These are phyloP conservation scores for Cocos nucifera DNA, from an alignment of 176 grass and related monocot genomes.

Conservation along the genomic window DNA sequence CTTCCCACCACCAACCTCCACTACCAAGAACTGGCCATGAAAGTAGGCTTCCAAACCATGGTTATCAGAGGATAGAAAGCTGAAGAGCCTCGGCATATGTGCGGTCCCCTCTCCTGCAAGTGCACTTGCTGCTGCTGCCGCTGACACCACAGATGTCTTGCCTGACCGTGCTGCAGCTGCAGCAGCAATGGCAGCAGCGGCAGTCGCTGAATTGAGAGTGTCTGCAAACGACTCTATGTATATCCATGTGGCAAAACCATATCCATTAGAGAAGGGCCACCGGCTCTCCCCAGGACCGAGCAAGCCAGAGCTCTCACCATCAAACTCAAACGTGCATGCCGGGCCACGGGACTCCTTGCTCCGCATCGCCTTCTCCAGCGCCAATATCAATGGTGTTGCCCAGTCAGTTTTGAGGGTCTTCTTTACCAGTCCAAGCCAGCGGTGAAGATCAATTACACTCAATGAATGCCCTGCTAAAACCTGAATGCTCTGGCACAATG, in stretches of 20 bases:
- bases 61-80: conserved; percentile 91
- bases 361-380: conserved; percentile 69
- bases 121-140: conserved; percentile 83
- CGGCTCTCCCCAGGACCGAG: conserved; percentile 76
- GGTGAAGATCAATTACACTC: conserved; percentile 57
- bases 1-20: conserved; percentile 70
- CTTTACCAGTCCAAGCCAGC: conserved; percentile 65
- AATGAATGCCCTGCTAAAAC: conserved; percentile 74
- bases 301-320: conserved; percentile 92
- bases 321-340: conserved; percentile 72
- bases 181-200: conserved; percentile 84
- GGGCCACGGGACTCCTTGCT: conserved; percentile 64
- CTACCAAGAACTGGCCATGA: conserved; percentile 94
- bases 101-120: conserved; percentile 93
- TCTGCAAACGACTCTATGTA: conserved; percentile 94
- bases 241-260: conserved; percentile 90
- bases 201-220: conserved; percentile 84
- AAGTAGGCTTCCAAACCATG: conserved; percentile 91
- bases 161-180: conserved; percentile 80
- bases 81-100: conserved; percentile 93
- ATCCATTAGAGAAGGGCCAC: conserved; percentile 96
- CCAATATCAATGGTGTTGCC: conserved; percentile 47
- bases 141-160: conserved; percentile 91
- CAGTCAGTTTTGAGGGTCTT: conserved; percentile 53
- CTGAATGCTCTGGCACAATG: conserved; percentile 65